These are phyloP conservation scores for Diaporthe sp. DNA, from an alignment of 2,329 filamentous ascomycete species.

Conservation along the genomic window DNA sequence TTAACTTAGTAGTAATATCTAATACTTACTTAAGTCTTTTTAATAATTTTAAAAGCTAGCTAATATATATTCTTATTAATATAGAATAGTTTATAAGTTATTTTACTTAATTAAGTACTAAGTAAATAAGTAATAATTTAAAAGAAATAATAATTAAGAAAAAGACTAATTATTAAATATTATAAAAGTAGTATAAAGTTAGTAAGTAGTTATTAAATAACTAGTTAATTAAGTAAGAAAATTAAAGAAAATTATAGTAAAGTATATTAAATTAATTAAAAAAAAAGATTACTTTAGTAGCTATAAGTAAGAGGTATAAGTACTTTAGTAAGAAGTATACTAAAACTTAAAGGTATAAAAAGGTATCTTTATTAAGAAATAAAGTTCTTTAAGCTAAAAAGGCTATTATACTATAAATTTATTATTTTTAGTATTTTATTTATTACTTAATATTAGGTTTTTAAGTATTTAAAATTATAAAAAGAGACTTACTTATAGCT, in stretches of 20 bases:
- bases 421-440: too few species aligned
- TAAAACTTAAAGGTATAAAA: not conserved
- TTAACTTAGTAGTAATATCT: not conserved
- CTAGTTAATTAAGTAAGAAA: not conserved
- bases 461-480: too few species aligned
- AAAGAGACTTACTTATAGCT: too few species aligned
- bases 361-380: too few species aligned
- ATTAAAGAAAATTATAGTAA: not conserved
- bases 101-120: not conserved
- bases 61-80: not conserved
- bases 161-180: not conserved
- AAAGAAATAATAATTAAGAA: too few species aligned
- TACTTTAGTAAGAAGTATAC: not conserved
- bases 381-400: too few species aligned
- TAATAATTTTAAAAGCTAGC: not conserved
- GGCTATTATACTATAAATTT: too few species aligned
- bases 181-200: too few species aligned
- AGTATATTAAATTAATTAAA: not conserved
- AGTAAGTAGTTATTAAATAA: not conserved
- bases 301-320: not conserved
- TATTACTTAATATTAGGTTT: too few species aligned
- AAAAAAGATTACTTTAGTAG: too few species aligned
- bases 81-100: not conserved
- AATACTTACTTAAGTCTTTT: not conserved
- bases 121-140: too few species aligned